Evolutionary conservation across 352 stramenopile genomes (phyloP).

Genomic region (Phytopythium helicoides): DNA sequence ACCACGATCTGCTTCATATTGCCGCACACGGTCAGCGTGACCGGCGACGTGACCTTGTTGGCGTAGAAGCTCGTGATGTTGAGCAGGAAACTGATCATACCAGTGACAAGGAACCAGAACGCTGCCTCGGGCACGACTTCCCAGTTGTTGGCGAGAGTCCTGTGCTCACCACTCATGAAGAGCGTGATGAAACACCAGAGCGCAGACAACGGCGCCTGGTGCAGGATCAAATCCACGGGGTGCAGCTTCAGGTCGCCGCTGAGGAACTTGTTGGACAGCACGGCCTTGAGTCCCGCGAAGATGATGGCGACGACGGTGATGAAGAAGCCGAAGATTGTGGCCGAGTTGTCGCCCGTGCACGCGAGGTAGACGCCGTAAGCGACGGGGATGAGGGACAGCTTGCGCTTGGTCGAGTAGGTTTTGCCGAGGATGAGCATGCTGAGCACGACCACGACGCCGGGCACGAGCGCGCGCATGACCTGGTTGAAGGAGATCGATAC

Average conservation of each 20-base stretch:
- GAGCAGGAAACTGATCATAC: constrained; percentile 90
- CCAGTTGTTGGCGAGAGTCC: constrained; percentile 62
- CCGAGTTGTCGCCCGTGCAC: constrained; percentile 88
- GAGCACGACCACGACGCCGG: constrained; percentile 72
- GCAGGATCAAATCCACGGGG: constrained; percentile 90
- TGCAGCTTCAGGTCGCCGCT: constrained; percentile 93
- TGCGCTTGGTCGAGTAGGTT: constrained; percentile 69
- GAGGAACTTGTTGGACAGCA: constrained; percentile 92
- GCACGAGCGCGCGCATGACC: constrained; percentile 88
- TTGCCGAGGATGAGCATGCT: constrained; percentile 83
- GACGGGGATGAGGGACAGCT: constrained; percentile 75
- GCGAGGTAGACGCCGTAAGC: constrained; percentile 82
- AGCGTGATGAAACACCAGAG: constrained; percentile 86
- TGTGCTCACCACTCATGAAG: constrained; percentile 76
- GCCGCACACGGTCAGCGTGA: constrained; percentile 92
- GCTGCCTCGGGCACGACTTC: constrained; percentile 47
- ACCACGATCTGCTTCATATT: constrained; percentile 95
- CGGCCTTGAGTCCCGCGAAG: constrained; percentile 91
- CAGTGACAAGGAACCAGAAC: constrained; percentile 85
- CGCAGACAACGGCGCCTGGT: constrained; percentile 92
- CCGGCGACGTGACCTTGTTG: constrained; percentile 93
- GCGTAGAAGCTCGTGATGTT: constrained; percentile 94
- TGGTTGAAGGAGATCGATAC: constrained; percentile 97
- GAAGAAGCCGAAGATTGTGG: constrained; percentile 83
- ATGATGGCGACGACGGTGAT: constrained; percentile 89